Base-by-base conservation (phyloP, 1,284 basidiomycete species). In the Fomitopsis betulina region DNA sequence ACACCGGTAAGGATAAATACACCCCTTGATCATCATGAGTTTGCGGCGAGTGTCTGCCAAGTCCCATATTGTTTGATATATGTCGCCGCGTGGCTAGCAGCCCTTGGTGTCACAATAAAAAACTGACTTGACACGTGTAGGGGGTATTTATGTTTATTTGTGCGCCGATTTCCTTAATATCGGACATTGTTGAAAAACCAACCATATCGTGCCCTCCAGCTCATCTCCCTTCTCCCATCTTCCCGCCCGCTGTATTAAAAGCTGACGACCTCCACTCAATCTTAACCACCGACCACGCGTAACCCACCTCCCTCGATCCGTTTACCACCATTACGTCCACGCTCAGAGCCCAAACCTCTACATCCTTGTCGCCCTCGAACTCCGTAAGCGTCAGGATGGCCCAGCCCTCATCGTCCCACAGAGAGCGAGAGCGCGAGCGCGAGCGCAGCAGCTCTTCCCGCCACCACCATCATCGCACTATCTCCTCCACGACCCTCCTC, bases 401-500 rank as follows among this genome's bases (percentile, higher is more conserved):
- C 60, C 86, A 90, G 73, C 90, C 89, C 59, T 90, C 89, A 30
- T 91, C 89, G 27, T 91, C 89, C 45, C 89, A 90, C 64, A 84
- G 83, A 62, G 83, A 83, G 62, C 79, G 83, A 56, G 79, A 84
- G 60, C 81, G 84, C 57, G 83, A 82, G 37, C 81, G 80, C 55
- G 74, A 78, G 37, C 75, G 79, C 64, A 76, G 76, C 59, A 79
- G 80, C 54, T 81, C 82, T 40, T 81, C 85, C 53, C 77, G 77
- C 54, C 86, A 87, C 67, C 88, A 89, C 68, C 89, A 91, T 62
- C 86, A 89, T 66, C 80, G 91, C 59, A 92, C 90, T 56, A 91
- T 93, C 62, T 93, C 91, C 8, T 92, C 89, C n/a, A 93, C 90
- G 0, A 93, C 91, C 9, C 84, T 93, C 49, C 82, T 93, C 58